These are phyloP conservation scores for Malus orientalis DNA, from an alignment of 306 rosid genomes.

Conservation along the genomic window DNA sequence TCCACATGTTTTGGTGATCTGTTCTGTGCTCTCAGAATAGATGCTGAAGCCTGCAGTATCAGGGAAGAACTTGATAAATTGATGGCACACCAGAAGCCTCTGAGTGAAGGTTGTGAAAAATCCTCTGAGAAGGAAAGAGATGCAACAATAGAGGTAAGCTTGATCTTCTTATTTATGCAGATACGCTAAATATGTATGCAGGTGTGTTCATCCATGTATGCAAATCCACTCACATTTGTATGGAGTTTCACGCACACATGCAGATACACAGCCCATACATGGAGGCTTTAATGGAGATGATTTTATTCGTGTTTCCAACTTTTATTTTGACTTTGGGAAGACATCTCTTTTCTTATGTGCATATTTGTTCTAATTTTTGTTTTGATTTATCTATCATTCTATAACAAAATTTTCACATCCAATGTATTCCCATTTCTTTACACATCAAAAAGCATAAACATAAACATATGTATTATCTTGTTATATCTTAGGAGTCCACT, in stretches of 20 bases:
- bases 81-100: constrained; percentile 19
- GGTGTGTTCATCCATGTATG: not conserved
- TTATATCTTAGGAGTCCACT: not conserved
- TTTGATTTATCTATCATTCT: not conserved
- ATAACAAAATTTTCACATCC: not conserved
- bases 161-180: not conserved
- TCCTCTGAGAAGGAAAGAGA: constrained; percentile 20
- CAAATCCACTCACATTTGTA: not conserved
- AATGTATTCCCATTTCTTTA: not conserved
- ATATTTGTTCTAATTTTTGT: not conserved
- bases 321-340: not conserved
- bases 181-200: not conserved
- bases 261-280: not conserved
- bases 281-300: not conserved
- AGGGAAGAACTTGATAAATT: constrained; percentile 55
- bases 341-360: not conserved
- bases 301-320: not conserved
- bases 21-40: constrained; percentile 64
- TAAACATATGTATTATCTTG: not conserved
- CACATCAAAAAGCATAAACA: not conserved
- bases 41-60: constrained; percentile 57
- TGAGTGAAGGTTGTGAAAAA: constrained; percentile 22
- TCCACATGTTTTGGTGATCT: constrained; percentile 20
- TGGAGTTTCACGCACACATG: not conserved
- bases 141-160: constrained; percentile 39